Evolutionary conservation across 305 asterid species (phyloP).

Genomic region (Ajuga reptans): DNA sequence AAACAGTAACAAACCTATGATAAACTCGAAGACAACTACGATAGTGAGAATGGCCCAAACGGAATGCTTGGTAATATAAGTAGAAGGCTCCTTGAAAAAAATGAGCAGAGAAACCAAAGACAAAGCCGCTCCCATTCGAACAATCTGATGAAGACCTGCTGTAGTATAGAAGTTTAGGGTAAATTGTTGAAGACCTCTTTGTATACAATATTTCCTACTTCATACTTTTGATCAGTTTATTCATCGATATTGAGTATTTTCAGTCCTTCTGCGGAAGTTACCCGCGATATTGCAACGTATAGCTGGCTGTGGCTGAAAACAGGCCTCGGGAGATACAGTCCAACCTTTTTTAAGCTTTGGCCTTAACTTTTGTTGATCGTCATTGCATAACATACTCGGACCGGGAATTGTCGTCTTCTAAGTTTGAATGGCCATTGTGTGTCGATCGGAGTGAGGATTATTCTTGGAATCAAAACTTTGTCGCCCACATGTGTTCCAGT

Average conservation of each 20-base stretch:
- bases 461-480: neutral
- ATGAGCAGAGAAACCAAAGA: conserved; percentile 59
- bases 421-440: neutral
- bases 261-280: too few species aligned
- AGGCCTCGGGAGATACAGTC: too few species aligned
- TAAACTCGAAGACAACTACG: conserved; percentile 86
- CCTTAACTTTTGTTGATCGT: neutral
- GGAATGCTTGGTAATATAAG: conserved; percentile 55
- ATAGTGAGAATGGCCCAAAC: conserved; percentile 94
- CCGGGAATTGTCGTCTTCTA: neutral
- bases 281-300: too few species aligned
- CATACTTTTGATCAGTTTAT: too few species aligned
- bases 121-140: conserved; percentile 66
- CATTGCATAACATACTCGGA: neutral
- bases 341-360: too few species aligned
- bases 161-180: too few species aligned
- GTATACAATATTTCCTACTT: too few species aligned
- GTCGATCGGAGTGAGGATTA: neutral
- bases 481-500: neutral
- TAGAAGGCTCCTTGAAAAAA: conserved; percentile 31
- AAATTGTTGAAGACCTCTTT: too few species aligned
- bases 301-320: too few species aligned
- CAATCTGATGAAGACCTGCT: too few species aligned
- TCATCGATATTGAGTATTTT: too few species aligned
- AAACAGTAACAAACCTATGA: conserved; percentile 50